phyloP scores from a whole-genome alignment of 352 stramenopile genomes.

The Phytophthora quininea region DNA sequence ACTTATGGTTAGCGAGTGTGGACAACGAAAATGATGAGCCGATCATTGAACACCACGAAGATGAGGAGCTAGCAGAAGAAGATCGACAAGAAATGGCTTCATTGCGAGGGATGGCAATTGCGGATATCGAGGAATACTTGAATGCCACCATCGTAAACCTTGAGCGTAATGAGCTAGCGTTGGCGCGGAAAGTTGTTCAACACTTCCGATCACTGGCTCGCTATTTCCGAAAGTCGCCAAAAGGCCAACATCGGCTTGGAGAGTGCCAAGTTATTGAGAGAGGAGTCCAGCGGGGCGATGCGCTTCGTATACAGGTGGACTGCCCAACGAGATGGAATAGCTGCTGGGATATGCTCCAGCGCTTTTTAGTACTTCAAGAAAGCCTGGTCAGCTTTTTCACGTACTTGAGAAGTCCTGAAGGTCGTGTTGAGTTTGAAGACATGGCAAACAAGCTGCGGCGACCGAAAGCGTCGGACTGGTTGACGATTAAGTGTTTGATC shows the following conservation, averaged over 20 bases:
- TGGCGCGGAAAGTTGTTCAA: constrained; percentile 12
- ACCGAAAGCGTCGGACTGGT: not conserved
- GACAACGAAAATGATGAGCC: not conserved
- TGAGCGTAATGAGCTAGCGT: constrained; percentile 1
- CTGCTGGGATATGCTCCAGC: constrained; percentile 10
- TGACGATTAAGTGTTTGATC: constrained; percentile 8
- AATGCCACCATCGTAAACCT: not conserved
- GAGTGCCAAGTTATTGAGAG: not conserved
- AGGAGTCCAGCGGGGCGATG: not conserved
- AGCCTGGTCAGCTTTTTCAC: constrained; percentile 2
- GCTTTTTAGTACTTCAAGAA: constrained; percentile 1
- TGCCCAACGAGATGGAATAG: constrained; percentile 16
- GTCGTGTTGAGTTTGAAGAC: constrained; percentile 7
- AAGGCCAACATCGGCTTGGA: constrained; percentile 8
- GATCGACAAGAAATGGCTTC: constrained; percentile 4
- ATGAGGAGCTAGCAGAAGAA: constrained; percentile 11
- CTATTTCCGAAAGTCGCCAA: constrained; percentile 25
- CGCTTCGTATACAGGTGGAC: not conserved
- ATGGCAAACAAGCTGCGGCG: constrained; percentile 6
- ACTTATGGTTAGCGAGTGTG: not conserved
- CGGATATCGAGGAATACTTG: constrained; percentile 14
- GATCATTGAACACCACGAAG: constrained; percentile 1
- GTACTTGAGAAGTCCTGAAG: not conserved
- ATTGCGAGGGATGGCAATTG: constrained; percentile 9
- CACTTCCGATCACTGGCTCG: constrained; percentile 14